Evolutionary conservation across 106 monocot species (phyloP).

Genomic region (Iris macrosiphon): DNA sequence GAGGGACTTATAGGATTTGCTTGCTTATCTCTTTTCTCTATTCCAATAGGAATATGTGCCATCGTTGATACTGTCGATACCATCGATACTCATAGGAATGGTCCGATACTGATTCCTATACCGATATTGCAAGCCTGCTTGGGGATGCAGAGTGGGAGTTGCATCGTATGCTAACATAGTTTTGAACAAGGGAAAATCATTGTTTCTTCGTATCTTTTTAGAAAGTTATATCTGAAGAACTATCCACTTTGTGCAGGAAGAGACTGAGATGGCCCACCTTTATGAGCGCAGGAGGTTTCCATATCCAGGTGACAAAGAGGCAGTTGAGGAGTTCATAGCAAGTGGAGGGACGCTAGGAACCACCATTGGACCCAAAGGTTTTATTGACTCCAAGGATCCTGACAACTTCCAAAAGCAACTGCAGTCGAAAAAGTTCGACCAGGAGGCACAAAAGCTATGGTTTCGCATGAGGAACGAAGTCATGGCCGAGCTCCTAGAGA

Average conservation of each 20-base stretch:
- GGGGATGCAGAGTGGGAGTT: too few species aligned
- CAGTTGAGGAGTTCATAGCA: slow-evolving; percentile 84
- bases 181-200: too few species aligned
- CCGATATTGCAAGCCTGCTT: too few species aligned
- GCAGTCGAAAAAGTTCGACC: slow-evolving; percentile 84
- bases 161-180: too few species aligned
- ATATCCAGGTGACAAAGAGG: slow-evolving; percentile 94
- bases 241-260: slow-evolving; percentile 64
- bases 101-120: too few species aligned
- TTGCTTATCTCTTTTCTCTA: too few species aligned
- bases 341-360: slow-evolving; percentile 79
- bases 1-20: too few species aligned
- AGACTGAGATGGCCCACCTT: slow-evolving; percentile 91
- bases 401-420: slow-evolving; percentile 85
- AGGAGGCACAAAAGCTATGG: slow-evolving; percentile 96
- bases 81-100: too few species aligned
- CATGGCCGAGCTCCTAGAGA: slow-evolving; percentile 86
- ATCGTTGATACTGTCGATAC: too few species aligned
- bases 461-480: slow-evolving; percentile 96
- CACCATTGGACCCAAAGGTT: slow-evolving; percentile 80
- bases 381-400: slow-evolving; percentile 55
- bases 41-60: too few species aligned
- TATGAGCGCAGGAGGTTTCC: slow-evolving; percentile 79
- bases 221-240: too few species aligned
- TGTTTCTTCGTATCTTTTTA: too few species aligned